Percentiles rank a stretch among this genome's conserved stretches.
phyloP scores from a whole-genome alignment of 805 yeast species.

The Candida morakotiae region DNA sequence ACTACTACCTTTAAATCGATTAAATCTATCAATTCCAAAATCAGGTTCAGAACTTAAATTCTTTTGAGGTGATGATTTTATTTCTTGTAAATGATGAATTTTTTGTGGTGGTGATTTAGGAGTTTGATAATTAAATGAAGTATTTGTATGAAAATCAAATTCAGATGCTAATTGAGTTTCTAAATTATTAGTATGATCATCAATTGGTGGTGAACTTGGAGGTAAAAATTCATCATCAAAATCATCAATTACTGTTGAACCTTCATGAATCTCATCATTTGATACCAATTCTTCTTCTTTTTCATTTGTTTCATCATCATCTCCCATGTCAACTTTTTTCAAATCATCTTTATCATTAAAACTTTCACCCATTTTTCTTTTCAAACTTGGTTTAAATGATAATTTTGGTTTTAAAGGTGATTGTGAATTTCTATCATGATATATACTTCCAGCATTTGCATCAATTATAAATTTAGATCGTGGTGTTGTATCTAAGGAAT shows the following conservation, averaged over 20 bases:
- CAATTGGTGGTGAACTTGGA: constrained; percentile 39
- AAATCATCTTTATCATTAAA: constrained; percentile 40
- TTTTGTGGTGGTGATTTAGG: constrained; percentile 24
- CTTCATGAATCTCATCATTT: constrained; percentile 12
- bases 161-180: constrained; percentile 26
- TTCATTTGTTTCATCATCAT: constrained; percentile 12
- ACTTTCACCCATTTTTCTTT: constrained; percentile 40
- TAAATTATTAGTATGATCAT: constrained; percentile 18
- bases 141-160: constrained; percentile 23
- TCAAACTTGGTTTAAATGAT: constrained; percentile 18
- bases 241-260: constrained; percentile 7
- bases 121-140: constrained; percentile 13
- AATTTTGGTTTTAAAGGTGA: constrained; percentile 7
- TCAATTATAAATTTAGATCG: constrained; percentile 36
- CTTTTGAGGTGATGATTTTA: constrained; percentile 3
- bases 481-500: constrained; percentile 37
- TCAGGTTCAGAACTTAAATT: constrained; percentile 36
- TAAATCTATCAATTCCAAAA: constrained; percentile 50
- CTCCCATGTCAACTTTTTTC: constrained; percentile 27
- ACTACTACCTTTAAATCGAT: constrained; percentile 26
- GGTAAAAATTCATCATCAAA: constrained; percentile 10
- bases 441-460: constrained; percentile 41
- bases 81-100: constrained; percentile 11
- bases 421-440: constrained; percentile 32
- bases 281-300: constrained; percentile 18